Conservation (phyloP, 257 asterid genomes). For the Salvia splendens region DNA sequence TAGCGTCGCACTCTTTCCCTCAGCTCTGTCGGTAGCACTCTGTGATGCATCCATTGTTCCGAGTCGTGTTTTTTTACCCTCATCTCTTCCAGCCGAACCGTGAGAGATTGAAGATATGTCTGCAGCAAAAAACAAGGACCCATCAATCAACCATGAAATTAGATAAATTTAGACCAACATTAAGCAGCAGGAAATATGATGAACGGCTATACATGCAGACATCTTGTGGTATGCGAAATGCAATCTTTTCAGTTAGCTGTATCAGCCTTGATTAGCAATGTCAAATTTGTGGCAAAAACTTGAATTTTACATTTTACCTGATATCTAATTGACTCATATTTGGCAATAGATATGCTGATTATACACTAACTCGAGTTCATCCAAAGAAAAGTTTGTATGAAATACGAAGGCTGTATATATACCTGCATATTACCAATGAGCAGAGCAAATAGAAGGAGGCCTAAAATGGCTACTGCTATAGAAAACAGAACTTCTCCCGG, state of each 20-base stretch:
- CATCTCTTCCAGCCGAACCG: conserved; percentile 93
- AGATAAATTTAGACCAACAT: neutral
- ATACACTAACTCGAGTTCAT: neutral
- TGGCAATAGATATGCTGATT: neutral
- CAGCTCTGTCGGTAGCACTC: conserved; percentile 84
- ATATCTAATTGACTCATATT: too few relatives aligned
- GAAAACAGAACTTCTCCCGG: conserved; percentile 87
- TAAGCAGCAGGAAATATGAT: neutral
- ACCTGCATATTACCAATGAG: conserved; percentile 99
- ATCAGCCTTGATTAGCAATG: too few relatives aligned
- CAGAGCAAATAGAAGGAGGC: conserved; percentile 90
- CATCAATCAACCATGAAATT: conserved; percentile 13
- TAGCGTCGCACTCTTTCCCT: conserved; percentile 88
- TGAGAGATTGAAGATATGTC: conserved; percentile 95
- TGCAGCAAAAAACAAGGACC: conserved; percentile 38
- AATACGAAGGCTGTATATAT: conserved; percentile 8
- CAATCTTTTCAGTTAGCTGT: too few relatives aligned
- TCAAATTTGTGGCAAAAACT: too few relatives aligned
- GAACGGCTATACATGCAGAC: neutral
- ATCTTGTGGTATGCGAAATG: neutral
- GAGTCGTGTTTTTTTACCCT: conserved; percentile 88
- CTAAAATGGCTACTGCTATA: conserved; percentile 71
- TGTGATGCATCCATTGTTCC: conserved; percentile 99
- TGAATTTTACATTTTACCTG: too few relatives aligned
- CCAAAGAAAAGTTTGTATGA: neutral